Evolutionary conservation across 108 stramenopile species (phyloP), one percentile per base, ranked within the genome.

Genomic region (Parietichytrium sp.): DNA sequence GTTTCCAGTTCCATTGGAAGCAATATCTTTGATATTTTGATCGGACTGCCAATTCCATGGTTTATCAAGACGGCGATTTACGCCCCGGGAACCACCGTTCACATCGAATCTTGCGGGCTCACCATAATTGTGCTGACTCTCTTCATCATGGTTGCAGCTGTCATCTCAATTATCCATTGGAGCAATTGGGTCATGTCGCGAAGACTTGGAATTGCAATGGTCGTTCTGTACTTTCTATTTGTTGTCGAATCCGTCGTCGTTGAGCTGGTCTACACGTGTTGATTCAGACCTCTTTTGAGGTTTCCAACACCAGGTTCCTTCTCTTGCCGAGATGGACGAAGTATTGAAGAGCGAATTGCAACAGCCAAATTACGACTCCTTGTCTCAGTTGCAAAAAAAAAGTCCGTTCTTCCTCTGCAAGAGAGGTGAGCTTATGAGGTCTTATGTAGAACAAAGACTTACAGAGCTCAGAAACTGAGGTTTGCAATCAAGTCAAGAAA

Each of bases 1-100:
- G 85, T 88, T 55, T 89, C 94, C 1, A 93, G 93, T 53, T 85
- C 88, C 48, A 85, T 96, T 18, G 95, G 94, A 30, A 86, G 88
- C 47, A 94, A 93, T 20, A 82, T 88, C 29, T 88, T 87, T 83
- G 87, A 88, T 52, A 50, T 88, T 26, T 30, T 72, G 7, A 51
- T 88, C 10, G 88, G 88, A 29, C 87, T 89, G n/a, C 87, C 85
- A 4, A 25, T 88, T 15, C 87, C 87, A 10, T 88, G 88, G 88
- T 48, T 78, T 29, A 78, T 49, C 23, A 29, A 12, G 29, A 52
- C 47, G 6, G 79, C 51, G 6, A 45, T 72, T 72, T 33, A 45
- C 8, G 25, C 36, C 38, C 61, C 16, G 6, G 81, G 50, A 3
- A 47, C 30, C 25, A 3, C 6, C 47, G 81, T 81, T 2, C 29